These are phyloP conservation scores for Celoporthe dispersa DNA, from an alignment of 2,329 filamentous ascomycete species.

Conservation along the genomic window DNA sequence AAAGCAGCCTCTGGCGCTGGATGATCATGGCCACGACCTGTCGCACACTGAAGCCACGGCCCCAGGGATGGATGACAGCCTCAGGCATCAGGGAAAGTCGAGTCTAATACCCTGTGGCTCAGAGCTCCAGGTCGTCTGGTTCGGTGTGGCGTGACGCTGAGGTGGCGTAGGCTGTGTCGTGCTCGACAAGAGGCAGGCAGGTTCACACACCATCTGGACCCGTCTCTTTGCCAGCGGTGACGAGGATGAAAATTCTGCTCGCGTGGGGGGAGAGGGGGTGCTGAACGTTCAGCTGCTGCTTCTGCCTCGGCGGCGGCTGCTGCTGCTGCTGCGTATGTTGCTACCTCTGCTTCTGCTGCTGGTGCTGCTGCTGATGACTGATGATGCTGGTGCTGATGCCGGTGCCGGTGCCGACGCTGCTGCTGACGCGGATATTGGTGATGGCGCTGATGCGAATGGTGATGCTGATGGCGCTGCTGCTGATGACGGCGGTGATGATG, in stretches of 20 bases:
- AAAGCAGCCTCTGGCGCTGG: neutral
- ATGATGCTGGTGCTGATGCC: neutral
- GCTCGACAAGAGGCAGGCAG: neutral
- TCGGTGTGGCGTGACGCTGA: neutral
- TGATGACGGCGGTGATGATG: neutral
- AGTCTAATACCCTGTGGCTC: neutral
- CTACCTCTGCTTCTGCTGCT: neutral
- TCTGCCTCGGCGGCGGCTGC: neutral
- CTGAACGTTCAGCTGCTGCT: neutral
- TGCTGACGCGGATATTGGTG: neutral
- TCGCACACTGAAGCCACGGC: neutral
- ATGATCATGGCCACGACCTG: neutral
- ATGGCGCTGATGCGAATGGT: neutral
- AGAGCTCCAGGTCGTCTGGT: neutral
- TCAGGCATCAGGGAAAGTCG: neutral
- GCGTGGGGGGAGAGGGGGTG: neutral
- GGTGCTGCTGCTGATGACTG: neutral
- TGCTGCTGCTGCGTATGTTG: neutral
- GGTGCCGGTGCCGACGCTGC: neutral
- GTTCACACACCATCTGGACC: neutral
- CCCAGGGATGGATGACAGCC: neutral
- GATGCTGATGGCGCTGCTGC: neutral
- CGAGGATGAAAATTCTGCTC: slow-evolving; percentile 7
- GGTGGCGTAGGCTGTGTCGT: neutral
- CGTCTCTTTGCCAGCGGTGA: neutral